Base-by-base conservation (phyloP, 2,329 filamentous ascomycete species). In the Sporothrix luriei region DNA sequence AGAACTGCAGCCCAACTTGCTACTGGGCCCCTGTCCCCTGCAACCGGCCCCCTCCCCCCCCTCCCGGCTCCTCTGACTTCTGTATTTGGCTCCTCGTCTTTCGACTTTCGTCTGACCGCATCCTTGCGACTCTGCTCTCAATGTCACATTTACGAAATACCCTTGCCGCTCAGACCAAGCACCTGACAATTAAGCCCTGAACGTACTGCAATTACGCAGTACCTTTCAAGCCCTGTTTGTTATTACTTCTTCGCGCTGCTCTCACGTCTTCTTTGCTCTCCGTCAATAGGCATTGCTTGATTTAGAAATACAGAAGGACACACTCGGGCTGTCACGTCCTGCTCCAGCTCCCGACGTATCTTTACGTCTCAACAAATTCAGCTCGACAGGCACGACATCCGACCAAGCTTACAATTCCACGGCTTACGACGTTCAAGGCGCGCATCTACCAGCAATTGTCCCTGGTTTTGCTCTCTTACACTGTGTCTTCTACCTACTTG, bases 101-200 rank as follows among this genome's bases (percentile, higher is more conserved):
- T 52, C 19, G 19, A 38, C 49, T 38, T 33, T 57, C 51, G 65
- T 67, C 65, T 57, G 65, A 67, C 65, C 21, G 65, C 65, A 67
- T 66, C 19, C 54, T 52, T 33, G 49, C 65, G 38, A 24, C 67
- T 62, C 51, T 64, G 16, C 61, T 49, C 14, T 10, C 21, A 33
- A 33, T 51, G 14, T 46, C 49, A 16, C 55, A 19, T 38, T 49
- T 48, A 49, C 43, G 55, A 38, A 13, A 9, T 51, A 46, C 59
- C 52, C 40, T 59, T 70, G 59, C 66, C 51, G 24, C 57, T 57
- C 43, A 40, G 69, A 62, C 66, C 66, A 40, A 66, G 51, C 66
- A 61, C 38, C 33, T 66, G 66, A 68, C 61, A 71, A 66, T 62
- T 55, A 61, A 68, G 49, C 29, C 59, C 57, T 65, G 59, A 54